Conservation (phyloP, 2,329 filamentous ascomycete species). For the Didymella arachidicola region DNA sequence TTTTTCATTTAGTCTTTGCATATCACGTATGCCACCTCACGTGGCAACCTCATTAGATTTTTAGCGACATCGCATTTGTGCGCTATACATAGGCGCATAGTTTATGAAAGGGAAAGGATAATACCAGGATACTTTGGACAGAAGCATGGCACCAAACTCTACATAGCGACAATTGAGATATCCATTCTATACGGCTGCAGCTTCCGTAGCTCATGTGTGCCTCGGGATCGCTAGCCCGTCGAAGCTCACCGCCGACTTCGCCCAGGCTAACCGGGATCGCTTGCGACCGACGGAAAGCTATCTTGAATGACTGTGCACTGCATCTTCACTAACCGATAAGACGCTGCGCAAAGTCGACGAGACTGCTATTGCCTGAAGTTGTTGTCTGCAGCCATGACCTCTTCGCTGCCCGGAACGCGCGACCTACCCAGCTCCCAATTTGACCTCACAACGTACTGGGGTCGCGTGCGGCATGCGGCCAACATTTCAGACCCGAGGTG, state of each 20-base stretch:
- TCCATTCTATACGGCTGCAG: not conserved
- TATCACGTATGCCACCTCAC: not conserved
- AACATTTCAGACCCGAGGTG: conserved; percentile 95
- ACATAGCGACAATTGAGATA: conserved; percentile 3
- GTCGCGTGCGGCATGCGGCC: conserved; percentile 86
- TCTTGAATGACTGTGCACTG: not conserved
- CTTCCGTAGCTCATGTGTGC: not conserved
- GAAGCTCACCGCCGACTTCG: conserved; percentile 16
- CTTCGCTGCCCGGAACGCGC: conserved; percentile 70
- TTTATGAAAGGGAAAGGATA: conserved; percentile 7
- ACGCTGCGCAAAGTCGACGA: conserved; percentile 7
- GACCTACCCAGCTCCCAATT: conserved; percentile 91
- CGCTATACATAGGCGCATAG: conserved; percentile 2
- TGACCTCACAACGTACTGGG: conserved; percentile 93
- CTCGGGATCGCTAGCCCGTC: conserved; percentile 8
- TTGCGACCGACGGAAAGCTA: conserved; percentile 1
- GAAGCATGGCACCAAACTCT: conserved; percentile 1
- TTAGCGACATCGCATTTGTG: conserved; percentile 16
- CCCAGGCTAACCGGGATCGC: conserved; percentile 2
- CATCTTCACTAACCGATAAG: not conserved
- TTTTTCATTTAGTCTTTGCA: conserved; percentile 3
- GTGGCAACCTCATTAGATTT: conserved; percentile 9
- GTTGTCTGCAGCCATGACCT: conserved; percentile 60
- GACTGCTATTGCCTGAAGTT: conserved; percentile 1
- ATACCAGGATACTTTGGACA: conserved; percentile 11